Base-by-base conservation (phyloP, 805 yeast species). In the Candida namnaoensis region DNA sequence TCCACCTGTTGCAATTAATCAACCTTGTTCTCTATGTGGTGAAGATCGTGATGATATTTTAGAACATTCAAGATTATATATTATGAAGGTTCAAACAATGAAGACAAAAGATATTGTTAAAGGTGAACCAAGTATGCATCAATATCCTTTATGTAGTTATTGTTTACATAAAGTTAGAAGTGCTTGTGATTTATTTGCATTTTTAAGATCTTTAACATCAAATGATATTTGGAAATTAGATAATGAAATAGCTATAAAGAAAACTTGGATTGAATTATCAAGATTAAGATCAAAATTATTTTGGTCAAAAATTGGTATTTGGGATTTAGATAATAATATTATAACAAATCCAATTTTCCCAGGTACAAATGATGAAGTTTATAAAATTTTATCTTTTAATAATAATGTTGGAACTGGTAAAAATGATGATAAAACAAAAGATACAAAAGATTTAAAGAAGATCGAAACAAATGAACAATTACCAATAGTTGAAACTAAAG, bases 21-120 rank as follows among this genome's bases (percentile, higher is more conserved):
- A 78, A 2, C 78, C 88, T 5, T 91, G 98, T 62, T 70, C 88
- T 5, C 67, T 91, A 36, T 91, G 98, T 65, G 91, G 90, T 6
- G 97, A 90, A 59, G 56, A 62, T 11, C 71, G 95, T 45, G 72
- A 74, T 53, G 87, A 80, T 52, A 71, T 76, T 42, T 66, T 85
- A 45, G 84, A 82, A 49, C 88, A 86, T 60, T 82, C 91, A 2
- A 74, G 98, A 47, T 62, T 87, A 47, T 85, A 88, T 57, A 72
- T 74, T 42, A 64, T 90, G 54, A 80, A 78, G 47, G 64, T 74
- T 40, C 61, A 69, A 53, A 54, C 65, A 1, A 49, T 54, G 10
- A 56, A 52, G 24, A 56, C 53, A 7, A 62, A 59, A 14, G 61
- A 60, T 41, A 23, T 32, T 23, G 28, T 32, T 37, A 44, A 13